Evolutionary conservation across 164 flowering plant species (phyloP).

Genomic region (Vitis vinifera): ASM3070453v1 NC_081821.1:7955501-7956000

Average conservation of each 20-base stretch:
- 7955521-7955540: too few relatives aligned
- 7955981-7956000: background rate
- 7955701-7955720: slow-evolving; percentile 76
- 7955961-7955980: background rate
- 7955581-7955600: slow-evolving; percentile 22
- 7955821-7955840: background rate
- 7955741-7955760: slow-evolving; percentile 91
- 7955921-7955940: too few relatives aligned
- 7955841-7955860: too few relatives aligned
- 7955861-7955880: too few relatives aligned
- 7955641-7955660: slow-evolving; percentile 35
- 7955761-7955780: slow-evolving; percentile 71
- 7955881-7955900: too few relatives aligned
- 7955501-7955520: too few relatives aligned
- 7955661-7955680: slow-evolving; percentile 58
- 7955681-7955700: slow-evolving; percentile 47
- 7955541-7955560: too few relatives aligned
- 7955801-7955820: background rate
- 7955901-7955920: too few relatives aligned
- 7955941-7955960: background rate
- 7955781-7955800: background rate
- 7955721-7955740: slow-evolving; percentile 87
- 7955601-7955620: slow-evolving; percentile 8
- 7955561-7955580: too few relatives aligned
- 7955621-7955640: slow-evolving; percentile 26